Percentiles rank a stretch among this genome's conserved stretches.
Conservation (phyloP, 2,329 filamentous ascomycete species). For the Penicillium frequentans region DNA sequence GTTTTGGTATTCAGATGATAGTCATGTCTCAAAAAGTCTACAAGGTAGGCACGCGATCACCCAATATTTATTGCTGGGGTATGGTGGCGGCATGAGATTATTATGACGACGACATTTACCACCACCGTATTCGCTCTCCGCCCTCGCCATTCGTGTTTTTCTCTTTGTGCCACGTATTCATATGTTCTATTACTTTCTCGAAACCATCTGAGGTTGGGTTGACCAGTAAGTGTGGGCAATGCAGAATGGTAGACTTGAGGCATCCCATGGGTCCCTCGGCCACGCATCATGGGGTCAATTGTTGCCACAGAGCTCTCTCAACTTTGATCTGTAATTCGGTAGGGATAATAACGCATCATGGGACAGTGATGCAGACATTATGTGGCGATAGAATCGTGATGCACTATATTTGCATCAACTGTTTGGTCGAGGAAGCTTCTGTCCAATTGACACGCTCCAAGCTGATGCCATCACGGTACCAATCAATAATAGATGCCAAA, state of each 20-base stretch:
- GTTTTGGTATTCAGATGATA: neutral
- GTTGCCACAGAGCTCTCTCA: conserved; percentile 10
- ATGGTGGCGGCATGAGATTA: conserved; percentile 30
- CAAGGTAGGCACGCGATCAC: neutral
- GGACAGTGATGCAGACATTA: neutral
- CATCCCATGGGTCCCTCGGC: conserved; percentile 2
- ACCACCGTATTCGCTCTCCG: conserved; percentile 6
- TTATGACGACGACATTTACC: conserved; percentile 31
- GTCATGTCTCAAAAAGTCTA: neutral
- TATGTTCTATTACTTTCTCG: conserved; percentile 7
- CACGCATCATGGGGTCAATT: conserved; percentile 1
- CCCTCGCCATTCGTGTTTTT: conserved; percentile 12
- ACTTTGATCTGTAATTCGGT: neutral
- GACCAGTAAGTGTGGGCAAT: conserved; percentile 5
- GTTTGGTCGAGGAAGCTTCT: conserved; percentile 34
- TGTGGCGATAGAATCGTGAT: conserved; percentile 18
- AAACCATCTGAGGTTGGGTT: neutral
- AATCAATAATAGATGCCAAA: neutral
- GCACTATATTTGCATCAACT: conserved; percentile 30
- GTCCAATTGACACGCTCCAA: conserved; percentile 16
- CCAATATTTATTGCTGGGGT: conserved; percentile 15
- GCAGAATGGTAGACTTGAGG: neutral
- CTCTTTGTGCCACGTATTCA: conserved; percentile 14
- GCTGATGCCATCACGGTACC: neutral
- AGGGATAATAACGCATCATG: neutral